Evolutionary conservation across 1,284 basidiomycete genomes (phyloP).

Genomic region (Gomphus bonarii): DNA sequence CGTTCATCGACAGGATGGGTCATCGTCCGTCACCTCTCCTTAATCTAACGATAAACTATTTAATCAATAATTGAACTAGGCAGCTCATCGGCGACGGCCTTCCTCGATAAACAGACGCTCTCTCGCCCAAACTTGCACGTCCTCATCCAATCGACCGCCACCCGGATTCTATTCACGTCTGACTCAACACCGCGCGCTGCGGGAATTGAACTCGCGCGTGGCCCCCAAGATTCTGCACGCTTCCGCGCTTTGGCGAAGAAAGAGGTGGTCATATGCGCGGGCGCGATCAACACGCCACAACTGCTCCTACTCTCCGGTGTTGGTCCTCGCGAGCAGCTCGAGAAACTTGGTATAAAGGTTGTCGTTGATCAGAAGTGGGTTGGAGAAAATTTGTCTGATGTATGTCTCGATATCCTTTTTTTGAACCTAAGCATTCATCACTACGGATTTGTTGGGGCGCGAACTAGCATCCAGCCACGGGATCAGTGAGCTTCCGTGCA

Average conservation of each 20-base stretch:
- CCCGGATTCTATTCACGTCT: slow-evolving; percentile 12
- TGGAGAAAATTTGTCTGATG: slow-evolving; percentile 25
- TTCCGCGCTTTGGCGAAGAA: slow-evolving; percentile 19
- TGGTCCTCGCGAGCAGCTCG: slow-evolving; percentile 28
- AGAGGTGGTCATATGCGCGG: slow-evolving; percentile 33
- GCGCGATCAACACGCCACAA: slow-evolving; percentile 34
- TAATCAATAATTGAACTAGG: slow-evolving; percentile 13
- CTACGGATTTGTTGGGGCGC: background rate
- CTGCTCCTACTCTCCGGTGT: slow-evolving; percentile 40
- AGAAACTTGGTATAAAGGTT: slow-evolving; percentile 26
- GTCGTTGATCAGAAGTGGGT: slow-evolving; percentile 30
- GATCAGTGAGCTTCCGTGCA: slow-evolving; percentile 20
- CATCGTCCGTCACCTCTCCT: slow-evolving; percentile 18
- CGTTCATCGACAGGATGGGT: slow-evolving; percentile 24
- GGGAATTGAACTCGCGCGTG: slow-evolving; percentile 23
- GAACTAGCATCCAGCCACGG: slow-evolving; percentile 21
- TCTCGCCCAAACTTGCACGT: slow-evolving; percentile 30
- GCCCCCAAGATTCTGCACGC: background rate
- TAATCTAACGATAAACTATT: background rate
- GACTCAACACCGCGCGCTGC: slow-evolving; percentile 16
- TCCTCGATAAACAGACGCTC: slow-evolving; percentile 25
- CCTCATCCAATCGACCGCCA: slow-evolving; percentile 24
- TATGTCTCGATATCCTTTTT: slow-evolving; percentile 19
- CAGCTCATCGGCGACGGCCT: slow-evolving; percentile 30
- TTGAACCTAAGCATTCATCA: too few relatives aligned